These are phyloP conservation scores for Erysimum cheiri DNA, from an alignment of 441 rosid species.

Conservation along the genomic window DNA sequence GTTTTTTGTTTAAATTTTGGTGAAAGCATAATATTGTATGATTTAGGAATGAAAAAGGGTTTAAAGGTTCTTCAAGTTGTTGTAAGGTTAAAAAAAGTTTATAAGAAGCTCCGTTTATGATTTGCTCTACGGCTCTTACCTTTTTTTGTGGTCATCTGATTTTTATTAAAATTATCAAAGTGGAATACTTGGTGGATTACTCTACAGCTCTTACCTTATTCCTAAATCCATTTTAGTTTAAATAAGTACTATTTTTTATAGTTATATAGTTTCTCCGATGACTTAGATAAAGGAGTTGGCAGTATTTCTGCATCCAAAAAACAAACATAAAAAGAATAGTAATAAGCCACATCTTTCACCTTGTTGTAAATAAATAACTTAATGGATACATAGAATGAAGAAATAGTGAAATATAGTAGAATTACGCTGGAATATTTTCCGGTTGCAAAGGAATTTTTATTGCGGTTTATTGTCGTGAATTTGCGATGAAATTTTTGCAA, in stretches of 20 bases:
- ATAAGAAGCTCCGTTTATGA: not conserved
- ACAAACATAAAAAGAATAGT: not conserved
- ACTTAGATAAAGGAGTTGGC: not conserved
- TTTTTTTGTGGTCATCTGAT: too few species aligned
- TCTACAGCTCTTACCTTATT: not conserved
- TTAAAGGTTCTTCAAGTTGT: not conserved
- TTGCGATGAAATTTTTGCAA: too few species aligned
- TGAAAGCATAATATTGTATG: not conserved
- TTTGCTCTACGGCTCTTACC: not conserved
- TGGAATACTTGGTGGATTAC: not conserved
- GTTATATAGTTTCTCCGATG: not conserved
- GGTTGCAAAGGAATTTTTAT: too few species aligned
- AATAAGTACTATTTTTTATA: not conserved
- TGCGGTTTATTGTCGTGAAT: too few species aligned
- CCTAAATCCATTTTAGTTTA: not conserved
- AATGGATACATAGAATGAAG: not conserved
- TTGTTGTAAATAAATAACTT: not conserved
- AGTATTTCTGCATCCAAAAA: not conserved
- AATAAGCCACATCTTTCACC: too few species aligned
- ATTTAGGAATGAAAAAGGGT: conserved; percentile 4
- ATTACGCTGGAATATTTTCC: too few species aligned
- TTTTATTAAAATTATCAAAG: too few species aligned
- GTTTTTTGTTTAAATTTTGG: not conserved
- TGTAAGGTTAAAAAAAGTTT: not conserved
- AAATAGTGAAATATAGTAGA: too few species aligned